Evolutionary conservation across 345 rosid genomes (phyloP).

Genomic region (Gossypium raimondii): DNA sequence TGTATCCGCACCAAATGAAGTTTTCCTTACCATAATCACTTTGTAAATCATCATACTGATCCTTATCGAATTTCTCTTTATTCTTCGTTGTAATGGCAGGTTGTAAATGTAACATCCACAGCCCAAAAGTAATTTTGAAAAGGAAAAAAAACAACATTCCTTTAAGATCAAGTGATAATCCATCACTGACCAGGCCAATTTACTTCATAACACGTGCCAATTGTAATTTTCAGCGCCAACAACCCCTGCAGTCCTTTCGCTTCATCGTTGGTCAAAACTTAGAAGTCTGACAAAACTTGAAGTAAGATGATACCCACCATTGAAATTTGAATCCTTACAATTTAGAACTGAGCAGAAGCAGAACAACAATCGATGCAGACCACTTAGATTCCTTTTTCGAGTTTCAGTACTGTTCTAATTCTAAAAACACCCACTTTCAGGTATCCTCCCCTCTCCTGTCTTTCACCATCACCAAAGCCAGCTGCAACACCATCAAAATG

Average conservation of each 20-base stretch:
- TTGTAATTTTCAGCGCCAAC: not conserved
- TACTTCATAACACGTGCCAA: too few species aligned
- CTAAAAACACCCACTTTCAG: not conserved
- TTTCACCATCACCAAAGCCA: constrained; percentile 1
- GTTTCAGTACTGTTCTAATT: not conserved
- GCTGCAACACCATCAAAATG: not conserved
- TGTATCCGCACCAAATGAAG: too few species aligned
- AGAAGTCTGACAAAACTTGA: not conserved
- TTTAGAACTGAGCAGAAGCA: not conserved
- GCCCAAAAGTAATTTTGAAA: too few species aligned
- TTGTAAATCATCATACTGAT: too few species aligned
- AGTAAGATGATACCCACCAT: not conserved
- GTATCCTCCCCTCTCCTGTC: not conserved
- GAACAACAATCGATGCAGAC: not conserved
- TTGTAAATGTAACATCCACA: too few species aligned
- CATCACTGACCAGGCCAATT: too few species aligned
- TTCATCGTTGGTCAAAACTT: not conserved
- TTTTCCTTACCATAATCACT: too few species aligned
- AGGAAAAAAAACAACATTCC: too few species aligned
- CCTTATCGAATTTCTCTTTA: too few species aligned
- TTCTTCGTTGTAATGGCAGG: too few species aligned
- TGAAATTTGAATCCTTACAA: not conserved
- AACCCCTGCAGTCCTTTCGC: too few species aligned
- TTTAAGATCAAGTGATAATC: too few species aligned
- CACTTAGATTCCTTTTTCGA: not conserved